phyloP scores from a whole-genome alignment of 371 early-diverging fungal genomes.

The Paramicrosporidium saccamoebae region DNA sequence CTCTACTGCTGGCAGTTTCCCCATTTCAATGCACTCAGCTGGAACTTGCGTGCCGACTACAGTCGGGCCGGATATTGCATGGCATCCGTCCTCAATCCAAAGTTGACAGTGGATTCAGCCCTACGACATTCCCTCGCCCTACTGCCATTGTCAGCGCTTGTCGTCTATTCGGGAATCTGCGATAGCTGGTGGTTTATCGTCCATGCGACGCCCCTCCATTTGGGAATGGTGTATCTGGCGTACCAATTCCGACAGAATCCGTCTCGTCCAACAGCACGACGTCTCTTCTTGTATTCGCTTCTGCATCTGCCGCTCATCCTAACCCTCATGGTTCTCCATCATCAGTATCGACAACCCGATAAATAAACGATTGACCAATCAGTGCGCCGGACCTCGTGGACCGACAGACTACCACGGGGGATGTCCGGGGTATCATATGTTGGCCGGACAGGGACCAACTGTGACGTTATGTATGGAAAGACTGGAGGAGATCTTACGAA shows the following conservation, averaged over 20 bases:
- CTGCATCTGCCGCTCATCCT: slow-evolving; percentile 52
- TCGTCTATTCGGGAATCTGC: slow-evolving; percentile 35
- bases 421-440: too few species aligned
- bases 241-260: slow-evolving; percentile 3
- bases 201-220: slow-evolving; percentile 38
- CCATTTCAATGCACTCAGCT: slow-evolving; percentile 72
- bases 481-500: too few species aligned
- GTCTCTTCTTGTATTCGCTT: slow-evolving; percentile 59
- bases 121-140: slow-evolving; percentile 44
- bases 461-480: too few species aligned
- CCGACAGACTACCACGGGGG: too few species aligned
- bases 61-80: slow-evolving; percentile 84
- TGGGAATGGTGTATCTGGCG: slow-evolving; percentile 22
- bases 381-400: too few species aligned
- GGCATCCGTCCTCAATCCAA: slow-evolving; percentile 62
- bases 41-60: slow-evolving; percentile 71
- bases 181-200: slow-evolving; percentile 38
- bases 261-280: too few species aligned
- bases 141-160: slow-evolving; percentile 29
- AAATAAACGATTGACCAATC: too few species aligned
- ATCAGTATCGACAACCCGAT: too few species aligned
- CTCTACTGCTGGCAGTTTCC: slow-evolving; percentile 93
- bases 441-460: too few species aligned
- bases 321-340: slow-evolving; percentile 54
- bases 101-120: slow-evolving; percentile 50